Percentiles rank a stretch among this genome's conserved stretches.
These are phyloP conservation scores for Nicotiana obtusifolia DNA, from an alignment of 257 asterid species.

Conservation along the genomic window DNA sequence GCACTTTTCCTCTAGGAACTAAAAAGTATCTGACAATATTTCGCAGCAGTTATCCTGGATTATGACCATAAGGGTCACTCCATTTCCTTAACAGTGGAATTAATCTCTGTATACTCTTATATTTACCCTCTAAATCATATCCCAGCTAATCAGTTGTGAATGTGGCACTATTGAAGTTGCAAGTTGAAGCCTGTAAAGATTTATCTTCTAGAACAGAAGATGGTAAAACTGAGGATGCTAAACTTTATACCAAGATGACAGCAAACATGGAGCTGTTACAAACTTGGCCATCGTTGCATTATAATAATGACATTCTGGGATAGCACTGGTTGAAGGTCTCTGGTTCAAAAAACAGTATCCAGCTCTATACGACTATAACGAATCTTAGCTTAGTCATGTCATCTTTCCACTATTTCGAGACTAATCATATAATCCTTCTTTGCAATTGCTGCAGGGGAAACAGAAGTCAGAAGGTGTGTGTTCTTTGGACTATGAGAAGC, in stretches of 20 bases:
- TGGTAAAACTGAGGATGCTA: background rate
- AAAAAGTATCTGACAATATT: background rate
- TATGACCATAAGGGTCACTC: background rate
- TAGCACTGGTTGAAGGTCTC: background rate
- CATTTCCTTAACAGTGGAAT: background rate
- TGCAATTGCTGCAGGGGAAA: slow-evolving; percentile 18
- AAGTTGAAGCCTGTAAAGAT: background rate
- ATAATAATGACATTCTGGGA: slow-evolving; percentile 1
- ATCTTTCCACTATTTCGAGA: slow-evolving; percentile 7
- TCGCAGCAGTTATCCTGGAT: background rate
- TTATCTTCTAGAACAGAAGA: background rate
- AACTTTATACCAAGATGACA: background rate
- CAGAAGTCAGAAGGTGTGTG: background rate
- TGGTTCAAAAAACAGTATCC: slow-evolving; percentile 1
- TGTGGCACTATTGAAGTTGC: background rate
- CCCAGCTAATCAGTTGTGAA: background rate
- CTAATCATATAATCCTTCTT: slow-evolving; percentile 13
- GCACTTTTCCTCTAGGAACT: background rate
- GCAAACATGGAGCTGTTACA: background rate
- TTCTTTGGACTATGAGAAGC: slow-evolving; percentile 12
- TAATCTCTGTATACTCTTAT: background rate
- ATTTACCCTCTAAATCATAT: background rate
- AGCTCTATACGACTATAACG: background rate
- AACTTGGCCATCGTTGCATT: background rate
- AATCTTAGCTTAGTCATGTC: slow-evolving; percentile 5